Percentiles rank a stretch among this genome's conserved stretches.
Conservation (phyloP, 2,329 filamentous ascomycete genomes). For the Hymenotorrendiella dingleyae region DNA sequence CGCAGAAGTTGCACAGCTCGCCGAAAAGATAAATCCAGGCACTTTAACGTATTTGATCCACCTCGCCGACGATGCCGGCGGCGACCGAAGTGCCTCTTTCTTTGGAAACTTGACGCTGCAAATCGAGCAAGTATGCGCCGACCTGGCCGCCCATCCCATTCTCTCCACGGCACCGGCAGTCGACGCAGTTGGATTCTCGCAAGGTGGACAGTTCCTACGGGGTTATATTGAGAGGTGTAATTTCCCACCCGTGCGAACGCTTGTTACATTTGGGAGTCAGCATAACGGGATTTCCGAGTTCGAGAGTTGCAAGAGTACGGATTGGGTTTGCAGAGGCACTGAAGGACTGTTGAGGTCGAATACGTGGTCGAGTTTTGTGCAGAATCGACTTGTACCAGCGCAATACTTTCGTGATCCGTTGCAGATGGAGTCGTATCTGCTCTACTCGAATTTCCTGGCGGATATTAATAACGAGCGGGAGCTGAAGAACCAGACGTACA, state of each 20-base stretch:
- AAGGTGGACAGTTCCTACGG: conserved; percentile 93
- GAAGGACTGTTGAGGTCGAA: conserved; percentile 73
- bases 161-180: conserved; percentile 75
- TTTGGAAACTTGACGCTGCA: conserved; percentile 84
- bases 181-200: conserved; percentile 90
- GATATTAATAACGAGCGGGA: conserved; percentile 92
- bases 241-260: conserved; percentile 45
- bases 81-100: conserved; percentile 80
- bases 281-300: conserved; percentile 84
- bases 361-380: conserved; percentile 74
- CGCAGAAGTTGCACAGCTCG: conserved; percentile 62
- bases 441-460: conserved; percentile 79
- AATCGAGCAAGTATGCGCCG: conserved; percentile 69
- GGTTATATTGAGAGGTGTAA: conserved; percentile 88
- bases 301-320: conserved; percentile 61
- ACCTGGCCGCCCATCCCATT: conserved; percentile 69
- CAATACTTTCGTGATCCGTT: conserved; percentile 83
- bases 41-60: conserved; percentile 79
- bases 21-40: conserved; percentile 67
- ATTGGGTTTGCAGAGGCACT: conserved; percentile 77
- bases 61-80: conserved; percentile 52
- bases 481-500: conserved; percentile 69
- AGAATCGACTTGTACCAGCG: conserved; percentile 77
- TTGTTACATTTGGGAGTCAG: conserved; percentile 67
- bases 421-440: conserved; percentile 68